Percentiles rank a stretch among this genome's conserved stretches.
Conservation (phyloP, 345 rosid genomes). For the Excoecaria cochinchinensis region DNA sequence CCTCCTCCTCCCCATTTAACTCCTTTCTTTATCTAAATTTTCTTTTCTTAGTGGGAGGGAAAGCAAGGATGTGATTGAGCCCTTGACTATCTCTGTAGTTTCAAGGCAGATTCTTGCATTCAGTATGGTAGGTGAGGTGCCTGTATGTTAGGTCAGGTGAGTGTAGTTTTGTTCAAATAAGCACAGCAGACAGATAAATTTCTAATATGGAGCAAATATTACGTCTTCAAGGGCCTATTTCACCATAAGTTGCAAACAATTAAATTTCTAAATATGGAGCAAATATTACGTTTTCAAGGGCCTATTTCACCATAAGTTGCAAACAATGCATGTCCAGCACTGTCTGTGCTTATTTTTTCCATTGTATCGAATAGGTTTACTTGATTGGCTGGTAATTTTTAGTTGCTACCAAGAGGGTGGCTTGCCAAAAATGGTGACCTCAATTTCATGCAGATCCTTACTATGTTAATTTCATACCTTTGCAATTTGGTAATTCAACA, state of each 20-base stretch:
- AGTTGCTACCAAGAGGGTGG: background rate
- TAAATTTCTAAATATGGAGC: no score
- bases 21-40: background rate
- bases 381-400: background rate
- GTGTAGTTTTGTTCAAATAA: background rate
- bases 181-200: background rate
- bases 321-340: no score
- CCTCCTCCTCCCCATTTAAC: background rate
- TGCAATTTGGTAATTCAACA: background rate
- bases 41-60: background rate
- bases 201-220: background rate
- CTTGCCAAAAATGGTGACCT: no score
- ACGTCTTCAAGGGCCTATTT: background rate
- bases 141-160: background rate
- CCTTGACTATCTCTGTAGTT: background rate
- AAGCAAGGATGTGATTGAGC: background rate
- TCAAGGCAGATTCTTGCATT: background rate
- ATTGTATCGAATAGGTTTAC: background rate
- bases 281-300: no score
- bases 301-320: no score
- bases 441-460: no score
- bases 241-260: no score
- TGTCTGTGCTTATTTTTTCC: background rate
- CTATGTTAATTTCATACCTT: background rate
- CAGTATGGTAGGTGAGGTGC: background rate